Evolutionary conservation across 1,284 basidiomycete genomes (phyloP), one percentile per base, ranked within the genome.

Genomic region (Leccinum pachyderme): DNA sequence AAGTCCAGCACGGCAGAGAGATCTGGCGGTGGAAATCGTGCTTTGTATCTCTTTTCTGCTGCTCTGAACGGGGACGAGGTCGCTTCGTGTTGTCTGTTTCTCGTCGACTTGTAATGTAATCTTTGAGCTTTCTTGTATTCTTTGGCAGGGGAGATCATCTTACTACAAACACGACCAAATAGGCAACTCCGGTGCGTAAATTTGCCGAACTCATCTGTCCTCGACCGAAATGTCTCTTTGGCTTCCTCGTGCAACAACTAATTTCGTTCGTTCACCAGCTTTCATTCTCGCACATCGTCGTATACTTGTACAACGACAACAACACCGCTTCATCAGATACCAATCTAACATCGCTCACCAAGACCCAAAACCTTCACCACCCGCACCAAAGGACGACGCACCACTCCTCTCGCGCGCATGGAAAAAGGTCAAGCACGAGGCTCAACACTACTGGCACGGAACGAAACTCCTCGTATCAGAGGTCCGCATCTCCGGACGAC

Each of bases 381-480:
- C 83, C 2, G 69, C 79, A 0, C 70, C 80, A 11, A 82, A 82
- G 63, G 81, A 82, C 18, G 76, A 82, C 57, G 75, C 74, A 2
- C 84, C 88, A 5, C 69, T 89, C 6, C 58, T 75, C 44, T 79
- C 79, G 4, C 78, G 89, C 29, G 79, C 80, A 13, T 98, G 96
- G 96, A 89, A 88, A 63, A 91, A 87, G 66, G 87, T 98, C 63
- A 99, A 98, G 77, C 92, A 98, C 66, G 96, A 98, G 73, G 95
- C 88, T 0, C 82, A 85, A 56, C 97, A 99, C 71, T 99, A 99
- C 72, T 99, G 96, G 95, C 89, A 95, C 63, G 96, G 97, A 13
- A 85, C 93, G 7, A 98, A 98, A 72, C 83, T 99, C 8, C 81
- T 99, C 35, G 95, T 92, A 8, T 94, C 95, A 49, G 97, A 99